These are phyloP conservation scores for Candida parachauliodes DNA, from an alignment of 805 yeast species.

Conservation along the genomic window DNA sequence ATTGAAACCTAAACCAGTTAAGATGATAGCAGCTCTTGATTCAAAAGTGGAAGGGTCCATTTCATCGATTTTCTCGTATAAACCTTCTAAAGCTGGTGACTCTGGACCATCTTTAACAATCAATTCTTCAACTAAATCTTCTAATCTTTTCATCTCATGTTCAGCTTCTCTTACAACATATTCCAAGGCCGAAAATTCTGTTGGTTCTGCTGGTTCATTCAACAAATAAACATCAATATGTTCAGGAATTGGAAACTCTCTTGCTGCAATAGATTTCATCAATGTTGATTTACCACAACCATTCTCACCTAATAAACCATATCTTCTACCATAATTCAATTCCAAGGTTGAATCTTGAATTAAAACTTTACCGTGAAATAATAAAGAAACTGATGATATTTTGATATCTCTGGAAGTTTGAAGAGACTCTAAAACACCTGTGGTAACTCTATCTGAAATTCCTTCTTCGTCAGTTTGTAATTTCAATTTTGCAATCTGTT, in stretches of 20 bases:
- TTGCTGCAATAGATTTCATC: conserved; percentile 87
- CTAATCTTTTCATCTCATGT: conserved; percentile 83
- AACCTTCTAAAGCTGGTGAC: conserved; percentile 74
- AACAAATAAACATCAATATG: conserved; percentile 85
- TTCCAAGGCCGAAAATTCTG: conserved; percentile 88
- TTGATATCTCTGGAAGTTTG: conserved; percentile 92
- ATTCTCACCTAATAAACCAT: conserved; percentile 96
- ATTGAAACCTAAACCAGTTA: conserved; percentile 97
- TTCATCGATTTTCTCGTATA: conserved; percentile 92
- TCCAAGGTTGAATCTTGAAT: conserved; percentile 90
- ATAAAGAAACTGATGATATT: conserved; percentile 80
- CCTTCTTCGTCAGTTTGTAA: conserved; percentile 94
- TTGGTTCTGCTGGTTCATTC: conserved; percentile 97
- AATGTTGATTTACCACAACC: conserved; percentile 99
- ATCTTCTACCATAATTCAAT: conserved; percentile 95
- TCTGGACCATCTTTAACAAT: conserved; percentile 94
- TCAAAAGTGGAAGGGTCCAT: conserved; percentile 97
- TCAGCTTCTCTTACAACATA: conserved; percentile 98
- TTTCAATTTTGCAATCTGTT: conserved; percentile 80
- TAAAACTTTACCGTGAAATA: conserved; percentile 96
- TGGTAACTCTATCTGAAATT: conserved; percentile 92
- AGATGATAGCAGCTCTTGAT: conserved; percentile 90
- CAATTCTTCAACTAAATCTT: conserved; percentile 84
- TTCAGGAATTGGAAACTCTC: conserved; percentile 95
- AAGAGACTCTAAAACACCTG: conserved; percentile 92